Conservation (phyloP, 768 basidiomycete species). For the Termitomyces sp. region DNA sequence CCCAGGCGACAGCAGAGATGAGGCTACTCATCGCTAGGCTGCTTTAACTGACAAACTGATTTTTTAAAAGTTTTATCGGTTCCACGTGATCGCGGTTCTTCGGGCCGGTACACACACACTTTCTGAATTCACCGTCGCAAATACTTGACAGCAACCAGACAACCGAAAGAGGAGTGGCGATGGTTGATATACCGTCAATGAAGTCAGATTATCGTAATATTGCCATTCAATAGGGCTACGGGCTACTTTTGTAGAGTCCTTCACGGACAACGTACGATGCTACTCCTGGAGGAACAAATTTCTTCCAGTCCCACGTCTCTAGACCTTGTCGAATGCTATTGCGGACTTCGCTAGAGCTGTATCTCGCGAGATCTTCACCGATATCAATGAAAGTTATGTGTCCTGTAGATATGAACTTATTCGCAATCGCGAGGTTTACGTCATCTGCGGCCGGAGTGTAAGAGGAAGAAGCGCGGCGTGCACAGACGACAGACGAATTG, state of each 20-base stretch:
- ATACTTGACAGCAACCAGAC: too few species aligned
- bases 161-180: too few species aligned
- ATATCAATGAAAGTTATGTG: slow-evolving; percentile 61
- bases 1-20: slow-evolving; percentile 75
- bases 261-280: slow-evolving; percentile 15
- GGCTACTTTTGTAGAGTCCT: slow-evolving; percentile 7
- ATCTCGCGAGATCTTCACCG: slow-evolving; percentile 43
- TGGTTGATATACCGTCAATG: too few species aligned
- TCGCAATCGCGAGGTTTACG: slow-evolving; percentile 26
- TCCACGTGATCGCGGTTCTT: slow-evolving; percentile 15
- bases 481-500: slow-evolving; percentile 53
- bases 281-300: slow-evolving; percentile 14
- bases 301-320: slow-evolving; percentile 14
- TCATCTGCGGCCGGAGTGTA: slow-evolving; percentile 1
- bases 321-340: slow-evolving; percentile 28
- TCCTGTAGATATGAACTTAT: slow-evolving; percentile 44
- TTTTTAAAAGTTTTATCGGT: slow-evolving; percentile 10
- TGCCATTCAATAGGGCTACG: not conserved
- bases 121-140: too few species aligned
- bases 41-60: not conserved
- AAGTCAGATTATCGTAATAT: too few species aligned
- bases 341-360: slow-evolving; percentile 71
- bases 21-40: slow-evolving; percentile 59
- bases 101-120: not conserved
- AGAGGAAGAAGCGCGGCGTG: slow-evolving; percentile 32